phyloP scores from a whole-genome alignment of 2,329 filamentous ascomycete genomes.

The Westerdykella aurantiaca region DNA sequence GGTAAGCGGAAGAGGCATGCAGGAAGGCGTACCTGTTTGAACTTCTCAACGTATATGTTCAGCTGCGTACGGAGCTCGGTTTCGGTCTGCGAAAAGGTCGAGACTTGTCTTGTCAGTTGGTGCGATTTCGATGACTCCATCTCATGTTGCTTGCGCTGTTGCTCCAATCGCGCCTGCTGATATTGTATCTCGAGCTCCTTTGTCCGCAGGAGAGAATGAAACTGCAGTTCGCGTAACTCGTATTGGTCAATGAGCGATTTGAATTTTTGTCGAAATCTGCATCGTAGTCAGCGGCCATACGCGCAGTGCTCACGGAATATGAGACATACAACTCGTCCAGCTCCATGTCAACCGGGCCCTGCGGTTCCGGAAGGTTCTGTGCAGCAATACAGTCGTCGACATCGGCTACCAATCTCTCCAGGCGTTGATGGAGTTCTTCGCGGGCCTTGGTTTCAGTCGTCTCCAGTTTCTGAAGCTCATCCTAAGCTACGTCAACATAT shows the following conservation, averaged over 20 bases:
- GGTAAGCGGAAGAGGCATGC: slow-evolving; percentile 17
- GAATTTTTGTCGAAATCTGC: slow-evolving; percentile 65
- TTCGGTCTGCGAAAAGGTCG: slow-evolving; percentile 94
- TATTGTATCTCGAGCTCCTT: slow-evolving; percentile 96
- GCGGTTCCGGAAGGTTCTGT: slow-evolving; percentile 67
- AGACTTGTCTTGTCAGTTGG: slow-evolving; percentile 83
- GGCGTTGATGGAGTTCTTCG: slow-evolving; percentile 76
- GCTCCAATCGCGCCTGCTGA: slow-evolving; percentile 80
- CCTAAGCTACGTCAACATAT: slow-evolving; percentile 53
- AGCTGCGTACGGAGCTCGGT: slow-evolving; percentile 88
- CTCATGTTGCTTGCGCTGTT: slow-evolving; percentile 84
- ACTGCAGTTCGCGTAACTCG: slow-evolving; percentile 89
- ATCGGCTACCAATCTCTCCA: slow-evolving; percentile 72
- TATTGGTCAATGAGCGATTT: slow-evolving; percentile 97
- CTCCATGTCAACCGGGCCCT: slow-evolving; percentile 79
- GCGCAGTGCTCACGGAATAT: not conserved
- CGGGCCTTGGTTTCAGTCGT: slow-evolving; percentile 80
- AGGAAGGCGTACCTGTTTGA: slow-evolving; percentile 75
- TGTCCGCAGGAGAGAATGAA: slow-evolving; percentile 82
- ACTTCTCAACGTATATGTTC: slow-evolving; percentile 98
- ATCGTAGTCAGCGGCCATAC: not conserved
- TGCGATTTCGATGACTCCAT: slow-evolving; percentile 72
- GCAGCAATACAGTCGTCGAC: slow-evolving; percentile 84
- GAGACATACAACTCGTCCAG: slow-evolving; percentile 74
- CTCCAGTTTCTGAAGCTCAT: slow-evolving; percentile 80